Evolutionary conservation across 179 eudicot species (phyloP), one percentile per base, ranked within the genome.

Genomic region (Carnegiea gigantea): DNA sequence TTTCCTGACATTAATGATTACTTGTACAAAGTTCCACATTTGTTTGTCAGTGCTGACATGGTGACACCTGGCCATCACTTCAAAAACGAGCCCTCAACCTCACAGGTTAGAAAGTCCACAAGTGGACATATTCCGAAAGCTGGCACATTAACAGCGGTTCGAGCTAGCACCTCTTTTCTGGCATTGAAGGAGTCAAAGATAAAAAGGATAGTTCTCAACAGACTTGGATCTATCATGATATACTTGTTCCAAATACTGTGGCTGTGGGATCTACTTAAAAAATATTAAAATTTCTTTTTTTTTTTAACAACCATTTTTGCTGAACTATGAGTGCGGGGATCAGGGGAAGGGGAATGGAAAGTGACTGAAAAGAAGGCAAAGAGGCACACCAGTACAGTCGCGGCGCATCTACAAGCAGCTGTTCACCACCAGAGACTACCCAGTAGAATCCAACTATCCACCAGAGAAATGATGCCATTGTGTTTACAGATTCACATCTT

Each of bases 371-470:
- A 24, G 33, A 30, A 9, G 36, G 26, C 46, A 77, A 46, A 2
- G 57, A 73, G 64, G 67, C 92, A 79, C 89, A 94, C 99, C 99
- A 94, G 86, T 95, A 94, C 43, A 95, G 86, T 24, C 87, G 93
- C 73, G 98, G 99, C 84, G 99, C 94, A 84, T 76, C 83, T 53
- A 82, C 87, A 82, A 92, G 80, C 57, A 95, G 98, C 80, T 57
- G 36, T 65, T 94, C 93, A 80, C 99, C 98, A 53, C 98, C 99
- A 74, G 96, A 87, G 71, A 94, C 90, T 23, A 95, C 92, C 99
- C 98, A 95, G 75, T 95, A 95, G 84, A 95, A 94, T 89, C 99
- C 99, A 83, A 94, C 92, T 21, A 95, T 92, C 99, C 99, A 95
- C 99, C 99, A 95, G 64, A 95, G 81, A 86, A 95, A 94, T 38